Percentiles rank a stretch among this genome's conserved stretches.
phyloP scores from a whole-genome alignment of 148 eudicot genomes.

The Silene conica region DNA sequence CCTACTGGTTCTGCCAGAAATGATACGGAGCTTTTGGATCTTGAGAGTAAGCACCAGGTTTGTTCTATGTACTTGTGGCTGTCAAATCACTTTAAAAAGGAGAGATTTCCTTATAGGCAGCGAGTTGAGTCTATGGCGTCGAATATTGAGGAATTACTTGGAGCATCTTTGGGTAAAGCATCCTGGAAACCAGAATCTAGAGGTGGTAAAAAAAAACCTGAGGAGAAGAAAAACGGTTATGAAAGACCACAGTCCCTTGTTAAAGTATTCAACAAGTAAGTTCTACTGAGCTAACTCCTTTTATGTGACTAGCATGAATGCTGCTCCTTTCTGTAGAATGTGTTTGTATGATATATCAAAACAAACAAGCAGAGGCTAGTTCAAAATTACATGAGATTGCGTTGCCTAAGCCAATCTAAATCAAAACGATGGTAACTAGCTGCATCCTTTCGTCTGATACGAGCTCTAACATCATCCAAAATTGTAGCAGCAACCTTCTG shows the following conservation, averaged over 20 bases:
- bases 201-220: slow-evolving; percentile 38
- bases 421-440: too few relatives aligned
- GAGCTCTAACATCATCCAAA: too few relatives aligned
- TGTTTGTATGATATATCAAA: too few relatives aligned
- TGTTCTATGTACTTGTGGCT: slow-evolving; percentile 92
- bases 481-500: too few relatives aligned
- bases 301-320: not conserved
- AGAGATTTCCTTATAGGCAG: slow-evolving; percentile 69
- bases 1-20: slow-evolving; percentile 73
- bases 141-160: slow-evolving; percentile 70
- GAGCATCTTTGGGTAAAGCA: slow-evolving; percentile 71
- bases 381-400: not conserved
- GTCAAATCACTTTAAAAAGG: slow-evolving; percentile 80
- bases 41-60: slow-evolving; percentile 92
- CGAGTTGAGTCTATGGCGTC: slow-evolving; percentile 91
- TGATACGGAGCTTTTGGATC: slow-evolving; percentile 92
- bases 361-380: too few relatives aligned
- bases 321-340: not conserved
- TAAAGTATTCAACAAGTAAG: slow-evolving; percentile 48
- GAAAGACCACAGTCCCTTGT: slow-evolving; percentile 73
- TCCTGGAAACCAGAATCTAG: slow-evolving; percentile 89
- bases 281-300: slow-evolving; percentile 13
- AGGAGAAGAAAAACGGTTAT: slow-evolving; percentile 51
- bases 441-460: too few relatives aligned
- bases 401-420: too few relatives aligned